phyloP scores from a whole-genome alignment of 805 yeast genomes.

The Metschnikowia koreensis region DNA sequence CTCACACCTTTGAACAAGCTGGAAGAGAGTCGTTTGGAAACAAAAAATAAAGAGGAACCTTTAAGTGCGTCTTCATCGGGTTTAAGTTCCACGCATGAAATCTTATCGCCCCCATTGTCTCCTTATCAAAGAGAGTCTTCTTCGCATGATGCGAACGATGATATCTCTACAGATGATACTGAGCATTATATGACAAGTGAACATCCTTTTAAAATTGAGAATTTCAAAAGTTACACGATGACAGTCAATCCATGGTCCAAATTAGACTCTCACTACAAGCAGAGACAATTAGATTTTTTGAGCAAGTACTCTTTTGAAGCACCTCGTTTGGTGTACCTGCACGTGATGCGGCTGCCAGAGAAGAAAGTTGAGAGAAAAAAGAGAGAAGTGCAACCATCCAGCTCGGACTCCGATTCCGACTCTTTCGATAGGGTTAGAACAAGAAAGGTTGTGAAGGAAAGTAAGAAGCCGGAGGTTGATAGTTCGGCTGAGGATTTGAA shows the following conservation, averaged over 20 bases:
- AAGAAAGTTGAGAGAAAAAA: slow-evolving; percentile 20
- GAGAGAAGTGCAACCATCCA: slow-evolving; percentile 16
- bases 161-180: slow-evolving; percentile 2
- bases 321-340: slow-evolving; percentile 8
- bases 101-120: slow-evolving; percentile 29
- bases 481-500: slow-evolving; percentile 11
- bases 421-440: slow-evolving; percentile 54
- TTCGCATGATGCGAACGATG: slow-evolving; percentile 13
- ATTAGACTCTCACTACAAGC: slow-evolving; percentile 45
- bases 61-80: slow-evolving; percentile 2
- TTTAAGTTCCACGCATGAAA: slow-evolving; percentile 17
- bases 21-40: slow-evolving; percentile 2
- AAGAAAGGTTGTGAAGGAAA: slow-evolving; percentile 50
- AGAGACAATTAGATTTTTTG: slow-evolving; percentile 50
- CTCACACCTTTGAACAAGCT: slow-evolving; percentile 27
- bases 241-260: slow-evolving; percentile 53
- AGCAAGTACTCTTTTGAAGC: slow-evolving; percentile 42
- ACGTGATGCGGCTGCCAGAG: slow-evolving; percentile 10
- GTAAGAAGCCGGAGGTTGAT: slow-evolving; percentile 6
- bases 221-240: slow-evolving; percentile 44
- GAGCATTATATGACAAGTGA: slow-evolving; percentile 21
- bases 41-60: not conserved
- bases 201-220: slow-evolving; percentile 48
- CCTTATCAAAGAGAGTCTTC: slow-evolving; percentile 20
- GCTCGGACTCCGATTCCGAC: slow-evolving; percentile 36